Percentiles rank a stretch among this genome's conserved stretches.
phyloP scores from a whole-genome alignment of 371 early-diverging fungal genomes.

The Batkoa obscura region DNA sequence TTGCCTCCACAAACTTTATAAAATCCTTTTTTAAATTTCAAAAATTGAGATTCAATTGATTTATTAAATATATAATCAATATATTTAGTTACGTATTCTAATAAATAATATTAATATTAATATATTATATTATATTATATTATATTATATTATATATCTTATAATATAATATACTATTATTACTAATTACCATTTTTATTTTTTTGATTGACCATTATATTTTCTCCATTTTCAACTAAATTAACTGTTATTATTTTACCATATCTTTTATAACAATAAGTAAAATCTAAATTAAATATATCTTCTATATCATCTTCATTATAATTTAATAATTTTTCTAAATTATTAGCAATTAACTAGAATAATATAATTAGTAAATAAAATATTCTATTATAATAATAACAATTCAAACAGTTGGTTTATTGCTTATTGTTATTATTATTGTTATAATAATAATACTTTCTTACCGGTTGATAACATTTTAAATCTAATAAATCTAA shows the following conservation, averaged over 20 bases:
- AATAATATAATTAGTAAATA: no score
- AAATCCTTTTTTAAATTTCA: slow-evolving; percentile 80
- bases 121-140: background rate
- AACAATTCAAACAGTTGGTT: no score
- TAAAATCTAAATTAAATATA: no score
- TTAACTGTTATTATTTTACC: slow-evolving; percentile 42
- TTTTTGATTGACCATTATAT: slow-evolving; percentile 44
- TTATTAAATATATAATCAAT: slow-evolving; percentile 27
- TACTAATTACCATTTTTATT: slow-evolving; percentile 25
- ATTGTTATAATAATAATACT: no score
- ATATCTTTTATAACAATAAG: slow-evolving; percentile 51
- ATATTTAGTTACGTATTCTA: slow-evolving; percentile 50
- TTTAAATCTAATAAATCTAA: slow-evolving; percentile 27
- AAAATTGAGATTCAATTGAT: slow-evolving; percentile 56
- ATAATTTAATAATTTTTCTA: no score
- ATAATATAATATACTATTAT: no score
- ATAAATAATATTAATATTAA: background rate
- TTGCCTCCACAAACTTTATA: slow-evolving; percentile 61
- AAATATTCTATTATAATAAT: no score
- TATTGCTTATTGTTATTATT: no score
- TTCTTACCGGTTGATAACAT: slow-evolving; percentile 31
- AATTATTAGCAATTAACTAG: no score
- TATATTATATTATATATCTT: no score
- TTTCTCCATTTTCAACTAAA: slow-evolving; percentile 44
- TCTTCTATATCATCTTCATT: no score